Evolutionary conservation across 2,329 filamentous ascomycete genomes (phyloP), one percentile per base, ranked within the genome.

Genomic region (Penicillium sp.): DNA sequence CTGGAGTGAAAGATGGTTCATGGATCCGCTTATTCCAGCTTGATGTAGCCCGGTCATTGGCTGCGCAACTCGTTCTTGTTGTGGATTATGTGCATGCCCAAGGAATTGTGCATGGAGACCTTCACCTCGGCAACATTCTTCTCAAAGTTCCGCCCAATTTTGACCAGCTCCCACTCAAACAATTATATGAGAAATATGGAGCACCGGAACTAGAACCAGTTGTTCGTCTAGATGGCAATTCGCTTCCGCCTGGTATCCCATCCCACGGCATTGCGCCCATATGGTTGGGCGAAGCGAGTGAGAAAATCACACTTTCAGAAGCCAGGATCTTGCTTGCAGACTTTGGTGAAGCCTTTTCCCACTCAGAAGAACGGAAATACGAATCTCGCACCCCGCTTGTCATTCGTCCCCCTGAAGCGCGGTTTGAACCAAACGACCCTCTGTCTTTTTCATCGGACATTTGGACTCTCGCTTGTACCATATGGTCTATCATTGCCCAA

Each of bases 381-480:
- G 21, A 18, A n/a, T 39, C 20, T 19, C 15, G 21, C 21, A 33
- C 36, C 10, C 59, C 62, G 1, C 43, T 59, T 7, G 13, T 33
- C 37, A 50, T 60, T 31, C 47, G 53, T 3, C 59, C 61, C 2
- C 65, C 62, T 4, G 63, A 69, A 44, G 49, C 54, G 4, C 44
- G 47, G 13, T 68, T 68, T 39, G 62, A 67, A 29, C 59, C 58
- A 23, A 45, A 38, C 17, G 50, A 9, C 5, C n/a, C 17, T 8
- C 33, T 51, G 23, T 45, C 43, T 10, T 51, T 60, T 23, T 14
- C 53, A 13, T 57, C 62, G 3, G 63, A 68, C 32, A 63, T 67
- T 11, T 68, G 61, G 64, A 63, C 56, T 28, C 54, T 67, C 11
- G 55, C 51, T 0, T 48, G 38, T 42, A 38, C 36, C 7, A 42